phyloP scores from a whole-genome alignment of 2,329 filamentous ascomycete species.

The Arthroderma sp. region DNA sequence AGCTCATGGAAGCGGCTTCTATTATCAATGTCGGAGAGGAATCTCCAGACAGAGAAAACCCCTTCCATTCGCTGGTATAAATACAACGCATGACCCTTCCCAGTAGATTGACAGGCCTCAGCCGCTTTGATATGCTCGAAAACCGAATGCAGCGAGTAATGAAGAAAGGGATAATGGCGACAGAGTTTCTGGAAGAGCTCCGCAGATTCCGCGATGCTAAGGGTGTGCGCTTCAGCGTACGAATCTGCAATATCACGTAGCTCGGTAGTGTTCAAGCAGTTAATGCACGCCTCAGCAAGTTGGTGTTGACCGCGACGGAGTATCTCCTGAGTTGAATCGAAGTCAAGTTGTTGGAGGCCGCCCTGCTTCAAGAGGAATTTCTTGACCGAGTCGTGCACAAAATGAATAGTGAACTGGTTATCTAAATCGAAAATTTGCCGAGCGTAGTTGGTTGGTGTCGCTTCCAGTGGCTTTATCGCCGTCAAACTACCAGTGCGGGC shows the following conservation, averaged over 20 bases:
- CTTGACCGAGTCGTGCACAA: not conserved
- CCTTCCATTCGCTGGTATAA: not conserved
- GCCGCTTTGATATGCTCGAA: not conserved
- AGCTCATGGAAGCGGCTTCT: not conserved
- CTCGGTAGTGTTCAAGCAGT: not conserved
- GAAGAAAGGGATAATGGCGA: not conserved
- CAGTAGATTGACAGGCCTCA: not conserved
- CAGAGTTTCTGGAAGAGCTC: not conserved
- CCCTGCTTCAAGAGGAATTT: not conserved
- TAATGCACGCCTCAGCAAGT: not conserved
- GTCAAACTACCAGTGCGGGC: not conserved
- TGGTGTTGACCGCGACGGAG: not conserved
- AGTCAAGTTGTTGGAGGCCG: not conserved
- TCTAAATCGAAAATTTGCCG: not conserved
- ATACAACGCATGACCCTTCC: not conserved
- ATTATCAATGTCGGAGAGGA: not conserved
- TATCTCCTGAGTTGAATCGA: not conserved
- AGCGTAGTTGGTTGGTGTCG: not conserved
- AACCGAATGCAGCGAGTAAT: not conserved
- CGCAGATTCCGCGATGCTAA: not conserved
- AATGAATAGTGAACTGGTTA: not conserved
- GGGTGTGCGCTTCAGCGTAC: not conserved
- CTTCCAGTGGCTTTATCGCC: not conserved
- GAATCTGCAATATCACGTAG: not conserved
- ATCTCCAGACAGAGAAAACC: not conserved